These are phyloP conservation scores for Tarenaya hassleriana DNA, from an alignment of 345 rosid species.

Conservation along the genomic window DNA sequence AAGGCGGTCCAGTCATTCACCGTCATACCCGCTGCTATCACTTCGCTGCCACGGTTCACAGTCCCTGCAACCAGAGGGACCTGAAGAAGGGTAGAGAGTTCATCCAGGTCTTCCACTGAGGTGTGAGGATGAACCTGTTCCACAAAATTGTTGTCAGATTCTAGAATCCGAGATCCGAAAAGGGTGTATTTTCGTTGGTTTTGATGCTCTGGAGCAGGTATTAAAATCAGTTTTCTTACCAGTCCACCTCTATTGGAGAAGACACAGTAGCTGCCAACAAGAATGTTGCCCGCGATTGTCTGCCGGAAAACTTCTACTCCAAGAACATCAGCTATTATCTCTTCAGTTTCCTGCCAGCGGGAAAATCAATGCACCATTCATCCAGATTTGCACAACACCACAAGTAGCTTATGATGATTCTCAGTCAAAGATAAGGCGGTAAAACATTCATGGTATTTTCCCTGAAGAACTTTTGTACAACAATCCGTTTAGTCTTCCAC, in stretches of 20 bases:
- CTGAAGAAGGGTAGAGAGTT: conserved; percentile 87
- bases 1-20: conserved; percentile 91
- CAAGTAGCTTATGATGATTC: not conserved
- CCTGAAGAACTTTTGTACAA: not conserved
- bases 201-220: not conserved
- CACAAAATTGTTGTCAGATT: not conserved
- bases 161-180: not conserved
- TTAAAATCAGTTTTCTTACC: conserved; percentile 43
- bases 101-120: conserved; percentile 88
- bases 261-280: conserved; percentile 85
- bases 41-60: conserved; percentile 84
- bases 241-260: conserved; percentile 88
- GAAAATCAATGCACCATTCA: not conserved
- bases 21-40: conserved; percentile 71
- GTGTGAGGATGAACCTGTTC: conserved; percentile 89
- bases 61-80: conserved; percentile 75
- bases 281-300: conserved; percentile 89
- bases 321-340: conserved; percentile 88
- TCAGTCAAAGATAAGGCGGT: not conserved
- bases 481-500: not conserved
- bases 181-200: not conserved
- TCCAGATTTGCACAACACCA: not conserved
- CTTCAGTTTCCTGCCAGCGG: conserved; percentile 66
- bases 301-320: conserved; percentile 95
- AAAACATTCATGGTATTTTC: conserved; percentile 1